A percentile compares a stretch with the other conserved stretches of the same genome.
phyloP scores from a whole-genome alignment of 2,329 filamentous ascomycete genomes.

The Chaetomium olivaceum region DNA sequence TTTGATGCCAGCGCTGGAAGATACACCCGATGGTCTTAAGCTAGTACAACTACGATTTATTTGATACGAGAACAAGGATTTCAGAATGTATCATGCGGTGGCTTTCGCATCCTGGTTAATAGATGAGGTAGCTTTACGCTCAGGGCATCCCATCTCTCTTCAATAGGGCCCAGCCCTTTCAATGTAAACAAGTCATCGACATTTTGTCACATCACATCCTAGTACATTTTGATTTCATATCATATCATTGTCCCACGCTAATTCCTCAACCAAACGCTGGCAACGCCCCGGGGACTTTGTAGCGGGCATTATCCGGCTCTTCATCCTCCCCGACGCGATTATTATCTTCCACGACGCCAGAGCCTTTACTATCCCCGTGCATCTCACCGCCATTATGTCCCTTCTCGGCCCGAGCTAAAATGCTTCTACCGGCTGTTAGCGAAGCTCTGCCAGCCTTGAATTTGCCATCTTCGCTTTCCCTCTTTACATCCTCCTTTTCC shows the following conservation, averaged over 20 bases:
- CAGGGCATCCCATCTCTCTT: neutral
- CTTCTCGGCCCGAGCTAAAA: neutral
- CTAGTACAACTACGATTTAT: too few species aligned
- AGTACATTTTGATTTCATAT: neutral
- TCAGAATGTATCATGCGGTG: too few species aligned
- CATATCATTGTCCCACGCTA: neutral
- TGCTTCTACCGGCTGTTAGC: neutral
- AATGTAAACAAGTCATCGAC: neutral
- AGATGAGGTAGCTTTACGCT: neutral
- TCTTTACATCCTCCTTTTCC: slow-evolving; percentile 17
- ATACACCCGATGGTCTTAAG: too few species aligned
- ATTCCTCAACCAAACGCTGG: neutral
- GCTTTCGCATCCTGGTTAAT: too few species aligned
- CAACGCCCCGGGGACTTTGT: slow-evolving; percentile 1
- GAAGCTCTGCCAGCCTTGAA: neutral
- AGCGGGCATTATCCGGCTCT: neutral
- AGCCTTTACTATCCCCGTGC: neutral
- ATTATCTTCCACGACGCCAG: too few species aligned
- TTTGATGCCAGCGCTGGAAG: too few species aligned
- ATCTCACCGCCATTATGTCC: slow-evolving; percentile 6
- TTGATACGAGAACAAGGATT: too few species aligned
- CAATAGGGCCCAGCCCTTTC: neutral
- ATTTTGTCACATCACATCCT: neutral
- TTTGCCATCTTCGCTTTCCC: neutral
- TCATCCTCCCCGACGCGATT: neutral